These are phyloP conservation scores for Penicillium sp. DNA, from an alignment of 2,329 filamentous ascomycete genomes.

Conservation along the genomic window DNA sequence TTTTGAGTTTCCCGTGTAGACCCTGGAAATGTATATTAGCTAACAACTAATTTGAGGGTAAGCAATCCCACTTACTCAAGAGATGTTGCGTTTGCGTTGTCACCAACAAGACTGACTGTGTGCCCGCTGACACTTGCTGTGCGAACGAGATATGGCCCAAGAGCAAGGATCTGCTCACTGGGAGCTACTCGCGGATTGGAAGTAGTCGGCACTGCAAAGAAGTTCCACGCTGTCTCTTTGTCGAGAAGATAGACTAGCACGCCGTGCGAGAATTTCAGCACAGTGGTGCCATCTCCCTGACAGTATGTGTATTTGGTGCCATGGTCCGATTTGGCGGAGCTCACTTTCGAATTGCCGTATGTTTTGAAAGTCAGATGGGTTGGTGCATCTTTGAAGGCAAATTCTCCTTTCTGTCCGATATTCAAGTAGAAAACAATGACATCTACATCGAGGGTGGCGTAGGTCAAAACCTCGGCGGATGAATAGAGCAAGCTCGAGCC, in stretches of 20 bases:
- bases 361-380: conserved; percentile 33
- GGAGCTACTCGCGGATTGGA: conserved; percentile 40
- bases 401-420: conserved; percentile 43
- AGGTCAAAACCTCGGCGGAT: conserved; percentile 44
- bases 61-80: conserved; percentile 28
- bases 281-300: conserved; percentile 41
- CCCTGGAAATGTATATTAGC: conserved; percentile 11
- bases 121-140: conserved; percentile 29
- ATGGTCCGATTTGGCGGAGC: conserved; percentile 19
- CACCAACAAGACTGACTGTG: conserved; percentile 34
- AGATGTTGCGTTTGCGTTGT: conserved; percentile 35
- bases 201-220: conserved; percentile 47
- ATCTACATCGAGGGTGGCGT: conserved; percentile 35
- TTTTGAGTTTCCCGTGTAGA: conserved; percentile 36
- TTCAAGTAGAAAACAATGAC: conserved; percentile 45
- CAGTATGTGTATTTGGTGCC: conserved; percentile 40
- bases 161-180: conserved; percentile 41
- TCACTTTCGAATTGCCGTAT: conserved; percentile 36
- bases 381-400: conserved; percentile 40
- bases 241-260: conserved; percentile 48
- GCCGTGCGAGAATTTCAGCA: conserved; percentile 44
- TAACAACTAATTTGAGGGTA: neutral
- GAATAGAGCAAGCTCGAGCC: conserved; percentile 43
- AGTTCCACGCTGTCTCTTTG: conserved; percentile 47
- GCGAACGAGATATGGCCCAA: conserved; percentile 41